Evolutionary conservation across 805 yeast genomes (phyloP).

Genomic region (Cyberlindnera bimundalis): DNA sequence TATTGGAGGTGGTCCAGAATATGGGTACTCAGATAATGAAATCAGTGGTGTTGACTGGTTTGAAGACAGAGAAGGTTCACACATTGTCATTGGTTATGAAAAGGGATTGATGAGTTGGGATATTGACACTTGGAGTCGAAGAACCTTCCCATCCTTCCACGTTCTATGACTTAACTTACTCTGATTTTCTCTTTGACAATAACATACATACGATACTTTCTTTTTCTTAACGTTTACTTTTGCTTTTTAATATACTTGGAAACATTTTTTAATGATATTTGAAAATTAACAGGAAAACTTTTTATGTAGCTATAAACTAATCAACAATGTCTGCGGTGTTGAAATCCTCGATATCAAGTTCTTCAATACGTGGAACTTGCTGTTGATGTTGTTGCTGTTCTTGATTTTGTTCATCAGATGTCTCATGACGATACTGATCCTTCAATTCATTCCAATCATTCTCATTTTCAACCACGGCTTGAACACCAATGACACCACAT

Average conservation of each 20-base stretch:
- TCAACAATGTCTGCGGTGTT: conserved; percentile 41
- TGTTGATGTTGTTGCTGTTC: conserved; percentile 12
- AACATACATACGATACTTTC: too few relatives aligned
- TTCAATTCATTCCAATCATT: conserved; percentile 57
- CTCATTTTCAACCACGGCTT: conserved; percentile 71
- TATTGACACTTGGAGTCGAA: conserved; percentile 59
- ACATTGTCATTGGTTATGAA: conserved; percentile 58
- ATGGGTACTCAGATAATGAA: conserved; percentile 40
- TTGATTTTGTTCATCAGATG: conserved; percentile 13
- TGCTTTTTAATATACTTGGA: too few relatives aligned
- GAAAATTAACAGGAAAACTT: too few relatives aligned
- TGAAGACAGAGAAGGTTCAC: conserved; percentile 45
- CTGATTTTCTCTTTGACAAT: neutral
- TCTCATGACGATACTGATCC: conserved; percentile 37
- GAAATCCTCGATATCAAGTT: conserved; percentile 16
- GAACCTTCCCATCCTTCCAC: conserved; percentile 56
- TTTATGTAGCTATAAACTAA: conserved; percentile 20
- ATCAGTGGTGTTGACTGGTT: conserved; percentile 63
- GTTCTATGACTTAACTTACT: too few relatives aligned
- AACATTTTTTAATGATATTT: neutral
- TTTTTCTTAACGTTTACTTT: too few relatives aligned
- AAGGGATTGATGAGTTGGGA: conserved; percentile 70
- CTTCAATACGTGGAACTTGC: conserved; percentile 15
- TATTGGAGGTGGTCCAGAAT: conserved; percentile 16
- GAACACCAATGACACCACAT: conserved; percentile 81